phyloP scores from a whole-genome alignment of 148 eudicot species.

The Limonium bicolor region DNA sequence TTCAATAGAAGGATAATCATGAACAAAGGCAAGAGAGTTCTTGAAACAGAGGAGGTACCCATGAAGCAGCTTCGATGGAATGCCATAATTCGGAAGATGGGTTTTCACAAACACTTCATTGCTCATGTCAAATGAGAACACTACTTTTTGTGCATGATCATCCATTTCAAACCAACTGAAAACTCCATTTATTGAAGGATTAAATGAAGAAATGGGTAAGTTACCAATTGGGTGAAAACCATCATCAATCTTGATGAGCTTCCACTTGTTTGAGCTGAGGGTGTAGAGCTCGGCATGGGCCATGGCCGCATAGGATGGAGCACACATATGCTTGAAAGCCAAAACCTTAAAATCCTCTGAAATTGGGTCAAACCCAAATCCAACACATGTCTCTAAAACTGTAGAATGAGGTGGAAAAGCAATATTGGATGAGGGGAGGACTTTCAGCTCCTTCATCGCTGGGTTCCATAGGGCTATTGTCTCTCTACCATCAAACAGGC shows the following conservation, averaged over 20 bases:
- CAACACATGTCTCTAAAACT: constrained; percentile 12
- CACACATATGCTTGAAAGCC: constrained; percentile 16
- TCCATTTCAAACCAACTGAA: constrained; percentile 23
- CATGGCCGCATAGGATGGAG: constrained; percentile 10
- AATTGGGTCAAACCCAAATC: constrained; percentile 10
- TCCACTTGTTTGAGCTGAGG: constrained; percentile 8
- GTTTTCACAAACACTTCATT: constrained; percentile 16
- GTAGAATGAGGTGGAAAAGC: constrained; percentile 8
- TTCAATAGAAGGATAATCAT: constrained; percentile 14
- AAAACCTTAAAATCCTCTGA: constrained; percentile 14
- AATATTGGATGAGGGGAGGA: constrained; percentile 6
- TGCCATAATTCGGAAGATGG: constrained; percentile 15
- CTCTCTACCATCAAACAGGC: constrained; percentile 14
- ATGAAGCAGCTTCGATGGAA: constrained; percentile 18
- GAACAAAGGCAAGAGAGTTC: constrained; percentile 12
- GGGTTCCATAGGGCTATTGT: constrained; percentile 17
- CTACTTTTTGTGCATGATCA: constrained; percentile 14
- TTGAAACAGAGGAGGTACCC: constrained; percentile 11
- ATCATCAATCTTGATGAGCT: constrained; percentile 8
- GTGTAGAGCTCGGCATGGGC: constrained; percentile 17
- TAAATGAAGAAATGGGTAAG: constrained; percentile 10
- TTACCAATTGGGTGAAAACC: constrained; percentile 18
- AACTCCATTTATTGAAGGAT: constrained; percentile 11
- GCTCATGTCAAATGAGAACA: constrained; percentile 19
- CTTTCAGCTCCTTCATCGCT: constrained; percentile 5